Evolutionary conservation across 2,329 filamentous ascomycete genomes (phyloP).

Genomic region (Stenocarpella maydis): DNA sequence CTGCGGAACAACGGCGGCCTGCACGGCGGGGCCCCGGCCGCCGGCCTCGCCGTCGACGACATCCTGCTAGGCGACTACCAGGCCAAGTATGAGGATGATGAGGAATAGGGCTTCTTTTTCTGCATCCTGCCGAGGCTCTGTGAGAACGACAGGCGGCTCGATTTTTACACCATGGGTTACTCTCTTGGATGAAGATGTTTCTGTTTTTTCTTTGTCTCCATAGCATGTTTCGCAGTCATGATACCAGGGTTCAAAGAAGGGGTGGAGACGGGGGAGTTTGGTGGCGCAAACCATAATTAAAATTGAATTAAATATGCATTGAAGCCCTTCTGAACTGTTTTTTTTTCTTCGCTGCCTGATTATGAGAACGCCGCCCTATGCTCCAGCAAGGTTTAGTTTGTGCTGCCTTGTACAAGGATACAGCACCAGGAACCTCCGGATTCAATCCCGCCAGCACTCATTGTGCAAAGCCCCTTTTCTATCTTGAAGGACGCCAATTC

Average conservation of each 20-base stretch:
- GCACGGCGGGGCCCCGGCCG: conserved; percentile 44
- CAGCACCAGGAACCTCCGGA: neutral
- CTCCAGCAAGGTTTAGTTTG: neutral
- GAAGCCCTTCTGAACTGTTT: neutral
- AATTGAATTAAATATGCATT: conserved; percentile 16
- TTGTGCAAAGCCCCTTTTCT: neutral
- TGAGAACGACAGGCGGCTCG: conserved; percentile 2
- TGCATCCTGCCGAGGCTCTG: neutral
- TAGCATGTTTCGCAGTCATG: conserved; percentile 25
- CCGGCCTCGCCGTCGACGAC: conserved; percentile 70
- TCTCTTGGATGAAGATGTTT: conserved; percentile 18
- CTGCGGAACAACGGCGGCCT: conserved; percentile 59
- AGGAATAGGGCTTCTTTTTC: conserved; percentile 42
- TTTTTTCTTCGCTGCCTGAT: neutral
- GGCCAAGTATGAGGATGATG: conserved; percentile 69
- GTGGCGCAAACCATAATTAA: conserved; percentile 7
- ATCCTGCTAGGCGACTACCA: conserved; percentile 78
- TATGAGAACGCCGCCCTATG: conserved; percentile 28
- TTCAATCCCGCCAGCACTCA: neutral
- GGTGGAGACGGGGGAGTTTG: neutral
- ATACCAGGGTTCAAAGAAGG: conserved; percentile 28
- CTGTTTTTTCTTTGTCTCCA: neutral
- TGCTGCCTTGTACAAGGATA: neutral
- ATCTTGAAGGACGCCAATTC: conserved; percentile 20
- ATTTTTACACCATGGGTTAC: conserved; percentile 8